Conservation (phyloP, 805 yeast genomes). For the Zygosaccharomyces bisporus region DNA sequence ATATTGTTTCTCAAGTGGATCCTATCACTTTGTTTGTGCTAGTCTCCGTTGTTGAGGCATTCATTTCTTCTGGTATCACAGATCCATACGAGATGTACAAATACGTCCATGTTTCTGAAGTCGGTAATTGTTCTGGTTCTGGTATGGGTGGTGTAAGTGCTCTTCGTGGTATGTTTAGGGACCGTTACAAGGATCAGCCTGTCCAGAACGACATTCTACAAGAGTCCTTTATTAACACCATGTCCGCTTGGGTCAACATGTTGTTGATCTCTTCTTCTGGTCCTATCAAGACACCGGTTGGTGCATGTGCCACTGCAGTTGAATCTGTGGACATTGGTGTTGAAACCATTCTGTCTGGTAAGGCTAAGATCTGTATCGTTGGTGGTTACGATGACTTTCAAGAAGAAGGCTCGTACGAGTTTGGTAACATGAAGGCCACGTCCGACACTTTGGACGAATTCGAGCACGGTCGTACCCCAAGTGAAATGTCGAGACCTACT, state of each 20-base stretch:
- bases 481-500: conserved; percentile 98
- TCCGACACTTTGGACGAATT: conserved; percentile 84
- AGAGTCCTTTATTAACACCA: conserved; percentile 97
- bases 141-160: conserved; percentile 99
- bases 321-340: conserved; percentile 96
- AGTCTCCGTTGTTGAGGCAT: conserved; percentile 94
- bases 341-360: conserved; percentile 88
- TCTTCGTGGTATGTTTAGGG: conserved; percentile 95
- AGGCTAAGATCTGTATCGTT: conserved; percentile 92
- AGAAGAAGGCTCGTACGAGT: conserved; percentile 97
- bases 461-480: conserved; percentile 95
- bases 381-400: conserved; percentile 99
- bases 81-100: conserved; percentile 98
- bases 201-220: conserved; percentile 96
- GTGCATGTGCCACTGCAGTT: conserved; percentile 99
- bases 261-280: conserved; percentile 94
- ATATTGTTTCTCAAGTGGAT: conserved; percentile 89
- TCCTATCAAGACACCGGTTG: conserved; percentile 98
- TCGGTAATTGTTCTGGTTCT: conserved; percentile 99
- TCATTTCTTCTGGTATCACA: conserved; percentile 89
- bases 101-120: conserved; percentile 96
- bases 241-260: conserved; percentile 99
- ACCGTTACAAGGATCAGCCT: conserved; percentile 86
- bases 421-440: conserved; percentile 98
- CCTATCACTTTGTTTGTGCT: conserved; percentile 89